Base-by-base conservation (phyloP, 805 yeast genomes). In the Metschnikowia shivogae region DNA sequence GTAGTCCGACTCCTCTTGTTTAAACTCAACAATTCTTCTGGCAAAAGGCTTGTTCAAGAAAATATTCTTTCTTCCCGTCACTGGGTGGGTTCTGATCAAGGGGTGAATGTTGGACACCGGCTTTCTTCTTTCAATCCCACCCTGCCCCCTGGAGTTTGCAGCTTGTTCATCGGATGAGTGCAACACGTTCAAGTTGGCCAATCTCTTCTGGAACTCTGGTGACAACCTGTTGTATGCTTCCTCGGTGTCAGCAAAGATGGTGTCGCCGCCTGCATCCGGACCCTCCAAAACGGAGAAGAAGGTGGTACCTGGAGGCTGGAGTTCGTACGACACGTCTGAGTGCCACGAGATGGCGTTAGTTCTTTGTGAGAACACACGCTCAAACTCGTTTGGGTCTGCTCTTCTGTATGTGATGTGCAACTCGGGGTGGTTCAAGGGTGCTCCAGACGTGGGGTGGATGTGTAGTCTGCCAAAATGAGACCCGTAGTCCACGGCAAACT, bases 111-210 rank as follows among this genome's bases (percentile, higher is more conserved):
- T 72, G 7, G 82, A 75, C 9, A 84, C 83, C 0, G 82, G 72
- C 43, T 74, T 74, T 59, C 88, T 80, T 65, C 89, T 76, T 51
- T 76, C 84, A 47, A 83, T 72, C 30, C 86, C 83, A 17, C 90
- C 90, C 13, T 47, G 58, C 19, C 47, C 41, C 44, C 69, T 64
- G 6, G 89, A 74, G 55, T 74, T 79, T 6, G 60, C 62, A 1
- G 89, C 90, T 65, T 86, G 93, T 45, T 79, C 86, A 42, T 69
- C 77, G 1, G 87, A 83, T 10, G 89, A 76, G 67, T 86, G 90
- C 35, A 80, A 68, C 3, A 81, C 90, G 55, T 80, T 78, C 56
- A 86, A 72, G 0, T 84, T 84, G 14, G 72, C 70, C 36, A 85
- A 61, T 51, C 82, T 66, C 56, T 78, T 66, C 59, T 81, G 74